Percentiles rank a stretch among this genome's conserved stretches.
Evolutionary conservation across 306 rosid genomes (phyloP).

Genomic region (Potentilla sterilis): DNA sequence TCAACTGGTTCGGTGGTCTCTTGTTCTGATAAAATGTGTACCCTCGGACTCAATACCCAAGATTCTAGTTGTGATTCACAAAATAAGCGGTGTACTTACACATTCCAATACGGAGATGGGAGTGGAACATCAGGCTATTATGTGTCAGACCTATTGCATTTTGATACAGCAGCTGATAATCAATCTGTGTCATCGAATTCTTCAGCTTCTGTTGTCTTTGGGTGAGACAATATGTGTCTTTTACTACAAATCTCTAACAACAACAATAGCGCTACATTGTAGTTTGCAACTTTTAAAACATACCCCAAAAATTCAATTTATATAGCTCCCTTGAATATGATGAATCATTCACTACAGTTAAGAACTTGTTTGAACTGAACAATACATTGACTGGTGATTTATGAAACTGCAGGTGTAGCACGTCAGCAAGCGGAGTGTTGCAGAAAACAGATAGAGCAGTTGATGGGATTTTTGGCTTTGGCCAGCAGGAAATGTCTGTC

Average conservation of each 20-base stretch:
- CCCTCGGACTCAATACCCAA: constrained; percentile 44
- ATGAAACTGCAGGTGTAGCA: constrained; percentile 61
- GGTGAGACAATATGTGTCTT: constrained; percentile 42
- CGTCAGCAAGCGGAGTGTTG: constrained; percentile 55
- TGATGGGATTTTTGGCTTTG: constrained; percentile 77
- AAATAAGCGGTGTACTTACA: constrained; percentile 62
- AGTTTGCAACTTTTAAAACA: not conserved
- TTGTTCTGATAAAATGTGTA: constrained; percentile 70
- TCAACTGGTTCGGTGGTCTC: constrained; percentile 57
- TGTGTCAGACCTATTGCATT: constrained; percentile 61
- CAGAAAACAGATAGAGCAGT: constrained; percentile 69
- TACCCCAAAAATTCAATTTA: not conserved
- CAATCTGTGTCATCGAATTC: constrained; percentile 50
- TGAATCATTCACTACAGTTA: not conserved
- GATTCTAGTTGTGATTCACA: constrained; percentile 62
- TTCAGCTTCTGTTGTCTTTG: constrained; percentile 65
- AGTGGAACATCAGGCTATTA: constrained; percentile 80
- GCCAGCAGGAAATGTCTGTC: constrained; percentile 61
- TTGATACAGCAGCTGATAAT: constrained; percentile 43
- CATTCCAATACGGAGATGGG: constrained; percentile 80
- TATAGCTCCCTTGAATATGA: not conserved
- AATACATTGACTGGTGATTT: constrained; percentile 13
- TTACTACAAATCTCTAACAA: not conserved
- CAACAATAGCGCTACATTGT: not conserved
- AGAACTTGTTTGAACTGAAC: not conserved